A percentile compares a stretch with the other conserved stretches of the same genome.
These are phyloP conservation scores for Gautieria morchelliformis DNA, from an alignment of 768 basidiomycete species.

Conservation along the genomic window DNA sequence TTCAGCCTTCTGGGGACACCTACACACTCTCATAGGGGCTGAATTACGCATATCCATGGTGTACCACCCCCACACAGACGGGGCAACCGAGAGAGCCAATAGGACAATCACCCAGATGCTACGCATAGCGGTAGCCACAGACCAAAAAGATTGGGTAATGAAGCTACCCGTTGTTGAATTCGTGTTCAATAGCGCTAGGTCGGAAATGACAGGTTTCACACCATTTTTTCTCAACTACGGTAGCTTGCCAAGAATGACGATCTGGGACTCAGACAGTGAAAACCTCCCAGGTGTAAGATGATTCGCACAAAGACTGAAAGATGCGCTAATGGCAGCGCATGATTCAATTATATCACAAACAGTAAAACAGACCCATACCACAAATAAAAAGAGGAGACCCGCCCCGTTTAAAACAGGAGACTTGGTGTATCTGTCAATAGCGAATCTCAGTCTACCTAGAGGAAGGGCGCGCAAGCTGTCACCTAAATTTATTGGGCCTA, in stretches of 20 bases:
- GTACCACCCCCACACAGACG: slow-evolving; percentile 31
- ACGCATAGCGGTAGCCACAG: slow-evolving; percentile 16
- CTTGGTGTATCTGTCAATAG: slow-evolving; percentile 27
- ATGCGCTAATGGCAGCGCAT: slow-evolving; percentile 19
- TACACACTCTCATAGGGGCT: slow-evolving; percentile 16
- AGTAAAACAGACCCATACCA: slow-evolving; percentile 19
- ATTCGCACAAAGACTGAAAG: slow-evolving; percentile 15
- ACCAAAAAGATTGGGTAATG: slow-evolving; percentile 22
- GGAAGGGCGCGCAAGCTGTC: slow-evolving; percentile 17
- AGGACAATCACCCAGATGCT: slow-evolving; percentile 23
- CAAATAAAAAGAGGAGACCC: slow-evolving; percentile 8
- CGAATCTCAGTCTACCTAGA: slow-evolving; percentile 21
- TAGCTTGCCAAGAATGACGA: slow-evolving; percentile 9
- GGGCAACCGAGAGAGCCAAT: slow-evolving; percentile 23
- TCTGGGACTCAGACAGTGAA: slow-evolving; percentile 1
- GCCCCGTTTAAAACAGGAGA: slow-evolving; percentile 21
- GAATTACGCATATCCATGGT: slow-evolving; percentile 24
- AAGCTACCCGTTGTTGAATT: slow-evolving; percentile 23
- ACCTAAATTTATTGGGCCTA: slow-evolving; percentile 32
- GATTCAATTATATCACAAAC: slow-evolving; percentile 14
- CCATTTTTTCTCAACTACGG: slow-evolving; percentile 25
- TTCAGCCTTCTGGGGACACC: slow-evolving; percentile 21
- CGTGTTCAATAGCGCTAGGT: slow-evolving; percentile 23
- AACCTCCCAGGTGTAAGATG: no score
- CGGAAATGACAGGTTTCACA: slow-evolving; percentile 23